Base-by-base conservation (phyloP, 371 early-diverging fungal species). In the Rhizopus arrhizus region DNA sequence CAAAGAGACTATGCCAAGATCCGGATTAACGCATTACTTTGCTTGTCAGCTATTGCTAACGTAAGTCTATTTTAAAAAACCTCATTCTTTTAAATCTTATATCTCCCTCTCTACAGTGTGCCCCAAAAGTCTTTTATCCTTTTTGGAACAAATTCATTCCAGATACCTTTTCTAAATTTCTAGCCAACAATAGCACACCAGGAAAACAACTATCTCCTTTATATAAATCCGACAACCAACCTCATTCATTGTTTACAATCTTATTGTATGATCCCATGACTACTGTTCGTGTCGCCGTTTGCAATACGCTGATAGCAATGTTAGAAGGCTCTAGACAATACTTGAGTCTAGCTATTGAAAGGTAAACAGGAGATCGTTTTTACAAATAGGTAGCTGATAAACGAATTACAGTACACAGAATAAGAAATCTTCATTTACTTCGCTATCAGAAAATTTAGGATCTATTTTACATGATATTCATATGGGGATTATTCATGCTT, bases 81-180 rank as follows among this genome's bases (percentile, higher is more conserved):
- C 5, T 43, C 4, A 38, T n/a, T n/a, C 55, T 13, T 31, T 47
- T 22, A 7, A 43, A 53, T 47, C 15, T 54, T 12, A 53, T 42
- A 47, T 40, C 4, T 60, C 34, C 40, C 12, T 10, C n/a, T 47
- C 29, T 15, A 8, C 61, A 86, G 85, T 70, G 78, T 22, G 66
- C 74, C 11, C 79, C 86, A 10, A 83, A 84, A 52, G 72, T 68
- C 11, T 65, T 89, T 45, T 82, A 87, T 61, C 73, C 86, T 16
- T 72, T 81, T 49, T 85, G 85, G 87, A 68, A 70, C 45, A 76
- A 73, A 51, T 86, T 89, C 64, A 59, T 89, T 22, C 82, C 86
- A 5, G 80, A 84, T 51, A 77, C 77, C 2, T 70, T 73, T 47
- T 62, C 72, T 29, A 60, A 68, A 13, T 77, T 72, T 56, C 48